Percentiles rank a stretch among this genome's conserved stretches.
Evolutionary conservation across 441 rosid genomes (phyloP).

Genomic region (Populus hybrid): DNA sequence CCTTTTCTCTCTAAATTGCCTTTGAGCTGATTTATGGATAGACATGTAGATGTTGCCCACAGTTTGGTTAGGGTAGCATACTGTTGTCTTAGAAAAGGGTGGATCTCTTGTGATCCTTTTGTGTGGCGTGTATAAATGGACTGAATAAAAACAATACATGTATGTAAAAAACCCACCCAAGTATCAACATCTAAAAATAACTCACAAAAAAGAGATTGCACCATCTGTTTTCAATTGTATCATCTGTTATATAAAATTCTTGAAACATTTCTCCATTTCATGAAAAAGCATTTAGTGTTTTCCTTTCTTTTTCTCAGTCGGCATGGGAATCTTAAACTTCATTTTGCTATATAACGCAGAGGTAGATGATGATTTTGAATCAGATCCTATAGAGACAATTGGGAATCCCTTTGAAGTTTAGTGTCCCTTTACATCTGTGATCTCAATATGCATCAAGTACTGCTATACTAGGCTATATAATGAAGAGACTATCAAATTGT

Average conservation of each 20-base stretch:
- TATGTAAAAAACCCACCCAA: background rate
- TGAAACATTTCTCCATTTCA: background rate
- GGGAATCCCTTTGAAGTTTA: no score
- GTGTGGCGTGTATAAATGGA: background rate
- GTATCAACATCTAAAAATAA: background rate
- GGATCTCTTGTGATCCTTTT: background rate
- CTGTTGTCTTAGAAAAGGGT: background rate
- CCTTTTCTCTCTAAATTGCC: background rate
- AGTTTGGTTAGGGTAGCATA: background rate
- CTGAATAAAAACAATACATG: background rate
- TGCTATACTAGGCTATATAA: no score
- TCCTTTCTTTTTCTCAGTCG: no score
- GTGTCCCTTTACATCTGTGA: no score
- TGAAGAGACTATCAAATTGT: no score
- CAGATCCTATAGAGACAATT: no score
- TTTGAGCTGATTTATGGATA: background rate
- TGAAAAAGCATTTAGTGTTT: background rate
- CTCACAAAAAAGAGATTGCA: background rate
- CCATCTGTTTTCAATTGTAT: background rate
- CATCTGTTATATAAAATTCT: background rate
- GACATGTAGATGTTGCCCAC: background rate
- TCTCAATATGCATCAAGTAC: no score
- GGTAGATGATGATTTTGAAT: background rate
- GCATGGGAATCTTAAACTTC: background rate
- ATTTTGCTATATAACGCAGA: background rate